Conservation (phyloP, 768 basidiomycete genomes). For the Russula griseocarnosa region DNA sequence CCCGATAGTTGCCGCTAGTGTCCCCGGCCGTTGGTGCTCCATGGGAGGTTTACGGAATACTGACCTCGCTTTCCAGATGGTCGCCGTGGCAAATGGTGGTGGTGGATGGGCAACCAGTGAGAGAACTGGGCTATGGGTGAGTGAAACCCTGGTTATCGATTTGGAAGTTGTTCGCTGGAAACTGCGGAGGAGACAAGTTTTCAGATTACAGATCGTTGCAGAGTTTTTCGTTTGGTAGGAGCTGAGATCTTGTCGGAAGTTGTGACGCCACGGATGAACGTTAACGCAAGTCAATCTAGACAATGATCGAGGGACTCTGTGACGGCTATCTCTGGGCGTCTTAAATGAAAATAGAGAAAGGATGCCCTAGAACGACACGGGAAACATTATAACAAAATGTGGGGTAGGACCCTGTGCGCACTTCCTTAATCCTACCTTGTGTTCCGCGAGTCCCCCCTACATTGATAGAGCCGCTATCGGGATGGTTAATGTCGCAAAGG, state of each 20-base stretch:
- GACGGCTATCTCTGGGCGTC: slow-evolving; percentile 6
- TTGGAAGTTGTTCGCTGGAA: slow-evolving; percentile 20
- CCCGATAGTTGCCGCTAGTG: slow-evolving; percentile 7
- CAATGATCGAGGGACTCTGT: slow-evolving; percentile 25
- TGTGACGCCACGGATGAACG: slow-evolving; percentile 20
- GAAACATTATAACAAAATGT: slow-evolving; percentile 17
- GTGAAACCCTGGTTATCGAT: slow-evolving; percentile 24
- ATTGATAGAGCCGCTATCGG: slow-evolving; percentile 21
- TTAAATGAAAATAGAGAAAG: slow-evolving; percentile 10
- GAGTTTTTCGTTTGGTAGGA: slow-evolving; percentile 12
- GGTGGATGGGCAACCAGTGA: slow-evolving; percentile 9
- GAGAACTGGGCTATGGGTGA: slow-evolving; percentile 22
- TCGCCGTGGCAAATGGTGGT: slow-evolving; percentile 13
- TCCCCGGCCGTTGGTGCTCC: slow-evolving; percentile 6
- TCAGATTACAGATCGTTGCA: slow-evolving; percentile 14
- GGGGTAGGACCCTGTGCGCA: slow-evolving; percentile 13
- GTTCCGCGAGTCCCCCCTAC: slow-evolving; percentile 7
- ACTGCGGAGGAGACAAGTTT: slow-evolving; percentile 14
- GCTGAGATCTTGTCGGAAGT: slow-evolving; percentile 14
- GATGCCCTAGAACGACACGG: slow-evolving; percentile 20
- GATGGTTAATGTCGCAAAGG: slow-evolving; percentile 18
- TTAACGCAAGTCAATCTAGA: slow-evolving; percentile 13
- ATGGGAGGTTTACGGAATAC: slow-evolving; percentile 15
- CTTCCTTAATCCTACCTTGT: neutral
- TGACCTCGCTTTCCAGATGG: slow-evolving; percentile 12